Conservation (phyloP, 1,139 yeast species). For the Protomyces pachydermus region DNA sequence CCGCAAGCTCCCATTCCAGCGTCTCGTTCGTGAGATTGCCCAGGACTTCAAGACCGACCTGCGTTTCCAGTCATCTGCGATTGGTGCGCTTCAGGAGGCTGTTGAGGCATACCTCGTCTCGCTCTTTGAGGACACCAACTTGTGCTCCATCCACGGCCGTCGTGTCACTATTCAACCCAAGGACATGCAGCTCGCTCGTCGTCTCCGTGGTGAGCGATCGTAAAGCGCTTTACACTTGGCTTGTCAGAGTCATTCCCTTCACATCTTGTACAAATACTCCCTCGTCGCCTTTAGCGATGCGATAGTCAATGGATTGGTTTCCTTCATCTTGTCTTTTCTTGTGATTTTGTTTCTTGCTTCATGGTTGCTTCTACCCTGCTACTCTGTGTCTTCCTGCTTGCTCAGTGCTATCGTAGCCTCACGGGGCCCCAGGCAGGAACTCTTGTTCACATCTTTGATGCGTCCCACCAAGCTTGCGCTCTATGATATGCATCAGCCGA, state of each 20-base stretch:
- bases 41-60: constrained; percentile 97
- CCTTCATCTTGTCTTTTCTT: background rate
- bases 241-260: background rate
- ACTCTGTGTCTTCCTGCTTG: too few relatives aligned
- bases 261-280: background rate
- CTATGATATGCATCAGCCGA: too few relatives aligned
- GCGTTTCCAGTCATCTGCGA: constrained; percentile 98
- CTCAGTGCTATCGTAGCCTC: too few relatives aligned
- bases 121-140: constrained; percentile 85
- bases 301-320: constrained; percentile 2
- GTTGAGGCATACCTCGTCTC: constrained; percentile 95
- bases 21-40: constrained; percentile 96
- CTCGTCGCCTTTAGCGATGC: background rate
- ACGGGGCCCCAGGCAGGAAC: too few relatives aligned
- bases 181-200: constrained; percentile 98
- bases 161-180: constrained; percentile 99
- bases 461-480: too few relatives aligned
- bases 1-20: constrained; percentile 98
- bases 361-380: background rate
- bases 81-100: constrained; percentile 98
- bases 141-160: constrained; percentile 99
- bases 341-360: background rate
- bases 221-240: constrained; percentile 16
- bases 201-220: constrained; percentile 79
- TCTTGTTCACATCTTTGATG: too few relatives aligned